A percentile compares a stretch with the other conserved stretches of the same genome.
phyloP scores from a whole-genome alignment of 306 rosid genomes.

The Sicyos baderoa region DNA sequence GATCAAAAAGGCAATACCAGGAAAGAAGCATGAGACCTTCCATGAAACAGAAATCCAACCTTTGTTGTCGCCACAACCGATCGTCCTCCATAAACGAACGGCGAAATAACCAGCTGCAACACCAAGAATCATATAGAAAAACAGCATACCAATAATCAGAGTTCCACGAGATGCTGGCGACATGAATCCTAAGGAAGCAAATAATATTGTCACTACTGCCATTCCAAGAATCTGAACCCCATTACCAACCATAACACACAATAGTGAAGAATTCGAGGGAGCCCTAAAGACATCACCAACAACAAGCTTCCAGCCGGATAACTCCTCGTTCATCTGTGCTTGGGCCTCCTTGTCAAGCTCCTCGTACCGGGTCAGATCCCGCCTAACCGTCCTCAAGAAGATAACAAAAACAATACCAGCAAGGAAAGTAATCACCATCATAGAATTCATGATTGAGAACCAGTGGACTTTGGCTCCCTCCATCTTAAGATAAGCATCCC shows the following conservation, averaged over 20 bases:
- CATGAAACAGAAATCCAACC: constrained; percentile 61
- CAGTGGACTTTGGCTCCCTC: constrained; percentile 69
- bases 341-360: constrained; percentile 74
- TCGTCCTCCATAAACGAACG: constrained; percentile 70
- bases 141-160: constrained; percentile 61
- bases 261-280: constrained; percentile 39
- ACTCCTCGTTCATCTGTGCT: constrained; percentile 67
- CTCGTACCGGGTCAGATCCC: constrained; percentile 65
- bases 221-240: constrained; percentile 69
- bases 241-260: constrained; percentile 62
- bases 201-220: constrained; percentile 63
- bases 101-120: constrained; percentile 65
- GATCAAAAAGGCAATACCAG: constrained; percentile 55
- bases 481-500: constrained; percentile 77
- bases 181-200: constrained; percentile 73
- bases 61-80: constrained; percentile 38
- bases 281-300: constrained; percentile 69
- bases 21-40: constrained; percentile 64
- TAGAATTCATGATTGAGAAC: constrained; percentile 64
- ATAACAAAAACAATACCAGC: constrained; percentile 72
- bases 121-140: constrained; percentile 63
- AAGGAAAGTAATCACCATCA: constrained; percentile 63
- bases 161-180: constrained; percentile 71
- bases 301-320: constrained; percentile 77
- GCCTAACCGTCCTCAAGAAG: constrained; percentile 62